A percentile compares a stretch with the other conserved stretches of the same genome.
These are phyloP conservation scores for Pichia deserticola DNA, from an alignment of 805 yeast genomes.

Conservation along the genomic window DNA sequence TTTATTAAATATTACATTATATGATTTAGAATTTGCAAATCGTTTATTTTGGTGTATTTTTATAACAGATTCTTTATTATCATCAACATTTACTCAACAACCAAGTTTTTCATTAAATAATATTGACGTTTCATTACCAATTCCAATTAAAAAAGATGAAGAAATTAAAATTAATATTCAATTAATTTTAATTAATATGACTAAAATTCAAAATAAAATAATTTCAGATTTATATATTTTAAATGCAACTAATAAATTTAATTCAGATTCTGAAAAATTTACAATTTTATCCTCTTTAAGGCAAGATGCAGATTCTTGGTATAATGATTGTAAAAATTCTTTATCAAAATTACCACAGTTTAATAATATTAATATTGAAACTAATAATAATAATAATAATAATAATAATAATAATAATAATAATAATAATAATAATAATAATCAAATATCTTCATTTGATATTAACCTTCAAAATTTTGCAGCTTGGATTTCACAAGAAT, in stretches of 20 bases:
- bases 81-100: constrained; percentile 22
- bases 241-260: constrained; percentile 19
- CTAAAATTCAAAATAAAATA: constrained; percentile 41
- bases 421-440: not conserved
- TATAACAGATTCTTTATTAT: constrained; percentile 23
- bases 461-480: constrained; percentile 26
- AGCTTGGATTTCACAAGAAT: constrained; percentile 34
- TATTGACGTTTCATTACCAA: constrained; percentile 25
- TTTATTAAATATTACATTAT: constrained; percentile 23
- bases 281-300: constrained; percentile 29
- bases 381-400: not conserved
- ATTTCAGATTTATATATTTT: constrained; percentile 14
- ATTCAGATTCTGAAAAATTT: constrained; percentile 29
- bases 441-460: not conserved
- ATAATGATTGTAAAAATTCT: constrained; percentile 17
- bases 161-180: constrained; percentile 32
- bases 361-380: too few relatives aligned
- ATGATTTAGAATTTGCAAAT: constrained; percentile 36
- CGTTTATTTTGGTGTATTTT: constrained; percentile 30
- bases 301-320: constrained; percentile 33
- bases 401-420: not conserved
- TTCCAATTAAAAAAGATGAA: constrained; percentile 34
- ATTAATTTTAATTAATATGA: constrained; percentile 33
- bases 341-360: constrained; percentile 11
- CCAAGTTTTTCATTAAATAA: constrained; percentile 23